Evolutionary conservation across 306 rosid genomes (phyloP).

Genomic region (Bauhinia variegata): DNA sequence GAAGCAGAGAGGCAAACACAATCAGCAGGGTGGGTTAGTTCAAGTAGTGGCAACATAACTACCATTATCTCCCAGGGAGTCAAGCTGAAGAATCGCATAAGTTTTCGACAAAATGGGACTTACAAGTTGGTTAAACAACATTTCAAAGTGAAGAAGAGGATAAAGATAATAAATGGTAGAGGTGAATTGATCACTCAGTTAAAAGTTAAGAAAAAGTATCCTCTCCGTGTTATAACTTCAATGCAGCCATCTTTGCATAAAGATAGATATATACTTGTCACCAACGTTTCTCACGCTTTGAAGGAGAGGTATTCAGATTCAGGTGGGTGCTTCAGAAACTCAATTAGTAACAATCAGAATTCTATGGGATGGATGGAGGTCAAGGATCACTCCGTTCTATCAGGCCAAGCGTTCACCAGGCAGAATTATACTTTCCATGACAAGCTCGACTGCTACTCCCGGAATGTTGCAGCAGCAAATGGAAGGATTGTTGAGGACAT

Average conservation of each 20-base stretch:
- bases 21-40: constrained; percentile 63
- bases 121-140: constrained; percentile 60
- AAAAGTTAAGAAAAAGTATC: constrained; percentile 51
- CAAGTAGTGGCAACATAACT: constrained; percentile 69
- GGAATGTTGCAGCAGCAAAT: constrained; percentile 42
- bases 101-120: constrained; percentile 50
- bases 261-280: constrained; percentile 45
- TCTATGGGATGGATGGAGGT: constrained; percentile 81
- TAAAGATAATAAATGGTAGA: constrained; percentile 27
- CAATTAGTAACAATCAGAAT: constrained; percentile 49
- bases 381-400: constrained; percentile 65
- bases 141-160: constrained; percentile 43
- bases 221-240: constrained; percentile 46
- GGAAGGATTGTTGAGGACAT: constrained; percentile 50
- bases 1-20: constrained; percentile 52
- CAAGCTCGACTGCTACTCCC: constrained; percentile 45
- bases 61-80: constrained; percentile 45
- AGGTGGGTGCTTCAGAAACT: constrained; percentile 12
- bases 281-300: constrained; percentile 62
- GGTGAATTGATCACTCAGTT: constrained; percentile 35
- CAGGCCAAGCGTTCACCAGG: constrained; percentile 55
- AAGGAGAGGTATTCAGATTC: constrained; percentile 38
- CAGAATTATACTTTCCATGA: constrained; percentile 52
- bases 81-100: constrained; percentile 46
- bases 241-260: constrained; percentile 34